phyloP scores from a whole-genome alignment of 2,329 filamentous ascomycete genomes.

The Aspergillus fumigatus region DNA sequence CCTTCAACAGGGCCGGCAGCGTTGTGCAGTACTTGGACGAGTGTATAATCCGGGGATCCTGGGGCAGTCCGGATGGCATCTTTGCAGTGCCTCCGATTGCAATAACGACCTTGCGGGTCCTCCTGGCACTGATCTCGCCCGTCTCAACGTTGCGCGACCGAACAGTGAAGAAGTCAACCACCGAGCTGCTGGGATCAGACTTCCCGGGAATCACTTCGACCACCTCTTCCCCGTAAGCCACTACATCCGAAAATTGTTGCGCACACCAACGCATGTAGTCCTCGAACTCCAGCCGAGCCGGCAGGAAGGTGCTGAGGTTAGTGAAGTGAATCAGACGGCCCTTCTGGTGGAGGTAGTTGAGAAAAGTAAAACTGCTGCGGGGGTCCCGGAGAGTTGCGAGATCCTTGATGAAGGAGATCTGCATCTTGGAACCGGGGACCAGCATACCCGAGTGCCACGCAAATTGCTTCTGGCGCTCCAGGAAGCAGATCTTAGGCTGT shows the following conservation, averaged over 20 bases:
- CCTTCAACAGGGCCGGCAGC: conserved; percentile 35
- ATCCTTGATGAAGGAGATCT: conserved; percentile 97
- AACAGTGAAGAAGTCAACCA: conserved; percentile 64
- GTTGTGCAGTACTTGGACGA: conserved; percentile 72
- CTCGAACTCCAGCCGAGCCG: conserved; percentile 82
- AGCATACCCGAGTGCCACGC: conserved; percentile 96
- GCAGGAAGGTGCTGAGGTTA: conserved; percentile 84
- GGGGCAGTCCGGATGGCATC: conserved; percentile 66
- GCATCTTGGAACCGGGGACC: conserved; percentile 88
- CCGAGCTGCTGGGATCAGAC: conserved; percentile 40
- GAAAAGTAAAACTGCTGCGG: conserved; percentile 85
- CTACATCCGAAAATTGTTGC: conserved; percentile 66
- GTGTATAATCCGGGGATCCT: conserved; percentile 71
- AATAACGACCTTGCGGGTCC: conserved; percentile 54
- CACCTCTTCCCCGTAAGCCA: conserved; percentile 75
- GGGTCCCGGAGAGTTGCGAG: conserved; percentile 85
- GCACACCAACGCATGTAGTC: conserved; percentile 96
- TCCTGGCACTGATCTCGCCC: conserved; percentile 37
- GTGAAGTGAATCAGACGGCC: conserved; percentile 82
- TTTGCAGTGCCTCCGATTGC: conserved; percentile 64
- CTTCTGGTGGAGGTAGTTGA: conserved; percentile 86
- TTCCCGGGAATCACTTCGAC: conserved; percentile 62
- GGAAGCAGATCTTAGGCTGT: conserved; percentile 71
- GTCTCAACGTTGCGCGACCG: conserved; percentile 56
- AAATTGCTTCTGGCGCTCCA: conserved; percentile 80